phyloP scores from a whole-genome alignment of 2,329 filamentous ascomycete genomes.

The Herpotrichia juniperi region DNA sequence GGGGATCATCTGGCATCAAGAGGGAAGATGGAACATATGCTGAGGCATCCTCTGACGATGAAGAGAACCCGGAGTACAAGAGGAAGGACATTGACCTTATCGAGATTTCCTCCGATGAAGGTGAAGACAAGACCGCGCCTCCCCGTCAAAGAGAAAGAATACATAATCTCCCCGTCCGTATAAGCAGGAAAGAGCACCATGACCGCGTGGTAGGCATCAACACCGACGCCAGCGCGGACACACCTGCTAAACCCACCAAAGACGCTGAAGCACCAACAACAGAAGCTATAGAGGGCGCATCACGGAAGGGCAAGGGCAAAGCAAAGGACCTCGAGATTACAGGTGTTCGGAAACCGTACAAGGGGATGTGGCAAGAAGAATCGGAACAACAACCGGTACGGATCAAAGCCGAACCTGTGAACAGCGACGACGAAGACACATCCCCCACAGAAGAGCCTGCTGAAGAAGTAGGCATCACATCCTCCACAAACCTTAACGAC shows the following conservation, averaged over 20 bases:
- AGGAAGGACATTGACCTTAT: conserved; percentile 64
- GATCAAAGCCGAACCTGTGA: conserved; percentile 61
- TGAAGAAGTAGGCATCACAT: conserved; percentile 27
- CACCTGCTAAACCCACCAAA: conserved; percentile 48
- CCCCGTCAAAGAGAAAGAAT: conserved; percentile 27
- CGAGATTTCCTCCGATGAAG: conserved; percentile 62
- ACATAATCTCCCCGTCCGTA: conserved; percentile 55
- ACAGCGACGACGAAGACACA: conserved; percentile 52
- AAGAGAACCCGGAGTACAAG: conserved; percentile 47
- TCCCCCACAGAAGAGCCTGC: conserved; percentile 28
- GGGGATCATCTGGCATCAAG: conserved; percentile 24
- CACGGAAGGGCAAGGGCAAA: conserved; percentile 48
- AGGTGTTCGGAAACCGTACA: conserved; percentile 49
- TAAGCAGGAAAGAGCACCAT: conserved; percentile 61
- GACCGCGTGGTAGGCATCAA: conserved; percentile 61
- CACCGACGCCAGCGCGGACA: conserved; percentile 57
- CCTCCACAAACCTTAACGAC: conserved; percentile 8
- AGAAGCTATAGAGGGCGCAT: conserved; percentile 22
- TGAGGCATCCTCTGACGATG: conserved; percentile 56
- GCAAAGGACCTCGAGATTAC: conserved; percentile 52
- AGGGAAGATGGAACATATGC: conserved; percentile 49
- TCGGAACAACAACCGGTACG: conserved; percentile 43
- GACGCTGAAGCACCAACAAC: conserved; percentile 36
- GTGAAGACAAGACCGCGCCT: conserved; percentile 37
- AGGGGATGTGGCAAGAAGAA: conserved; percentile 52